A percentile compares a stretch with the other conserved stretches of the same genome.
Conservation (phyloP, 2,329 filamentous ascomycete species). For the Cladophialophora carrionii region DNA sequence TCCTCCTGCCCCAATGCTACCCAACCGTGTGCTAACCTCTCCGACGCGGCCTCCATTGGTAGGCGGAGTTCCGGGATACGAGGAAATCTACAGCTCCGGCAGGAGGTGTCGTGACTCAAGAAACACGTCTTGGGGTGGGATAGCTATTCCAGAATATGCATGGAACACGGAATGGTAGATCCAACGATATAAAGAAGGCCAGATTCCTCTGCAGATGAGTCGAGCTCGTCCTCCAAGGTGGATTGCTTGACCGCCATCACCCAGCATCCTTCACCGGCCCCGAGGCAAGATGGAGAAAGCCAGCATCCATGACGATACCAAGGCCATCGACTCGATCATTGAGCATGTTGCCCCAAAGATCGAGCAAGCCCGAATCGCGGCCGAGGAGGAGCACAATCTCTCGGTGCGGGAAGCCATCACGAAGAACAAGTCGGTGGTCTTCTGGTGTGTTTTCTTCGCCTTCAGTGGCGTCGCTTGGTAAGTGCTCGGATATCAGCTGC, state of each 20-base stretch:
- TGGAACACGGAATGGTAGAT: slow-evolving; percentile 2
- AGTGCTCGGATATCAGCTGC: background rate
- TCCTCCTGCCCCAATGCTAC: slow-evolving; percentile 16
- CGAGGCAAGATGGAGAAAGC: slow-evolving; percentile 19
- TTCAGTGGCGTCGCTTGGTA: slow-evolving; percentile 38
- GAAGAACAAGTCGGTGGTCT: slow-evolving; percentile 33
- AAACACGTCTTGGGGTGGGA: slow-evolving; percentile 7
- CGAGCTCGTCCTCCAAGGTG: slow-evolving; percentile 10
- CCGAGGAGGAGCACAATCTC: slow-evolving; percentile 34
- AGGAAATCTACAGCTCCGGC: slow-evolving; percentile 2
- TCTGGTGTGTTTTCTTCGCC: slow-evolving; percentile 38
- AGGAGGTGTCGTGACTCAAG: background rate
- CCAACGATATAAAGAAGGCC: slow-evolving; percentile 7
- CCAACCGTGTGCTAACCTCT: slow-evolving; percentile 17
- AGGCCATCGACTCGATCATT: slow-evolving; percentile 15
- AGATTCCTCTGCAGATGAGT: background rate
- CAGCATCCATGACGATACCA: slow-evolving; percentile 8
- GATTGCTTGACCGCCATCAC: background rate
- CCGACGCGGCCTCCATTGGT: background rate
- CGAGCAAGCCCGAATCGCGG: slow-evolving; percentile 28
- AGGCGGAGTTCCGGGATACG: slow-evolving; percentile 19
- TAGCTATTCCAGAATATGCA: slow-evolving; percentile 18
- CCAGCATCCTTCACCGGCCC: slow-evolving; percentile 1
- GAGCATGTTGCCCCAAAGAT: slow-evolving; percentile 26
- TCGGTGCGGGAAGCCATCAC: slow-evolving; percentile 32